Conservation (phyloP, 805 yeast genomes). For the Lipomyces kockii region DNA sequence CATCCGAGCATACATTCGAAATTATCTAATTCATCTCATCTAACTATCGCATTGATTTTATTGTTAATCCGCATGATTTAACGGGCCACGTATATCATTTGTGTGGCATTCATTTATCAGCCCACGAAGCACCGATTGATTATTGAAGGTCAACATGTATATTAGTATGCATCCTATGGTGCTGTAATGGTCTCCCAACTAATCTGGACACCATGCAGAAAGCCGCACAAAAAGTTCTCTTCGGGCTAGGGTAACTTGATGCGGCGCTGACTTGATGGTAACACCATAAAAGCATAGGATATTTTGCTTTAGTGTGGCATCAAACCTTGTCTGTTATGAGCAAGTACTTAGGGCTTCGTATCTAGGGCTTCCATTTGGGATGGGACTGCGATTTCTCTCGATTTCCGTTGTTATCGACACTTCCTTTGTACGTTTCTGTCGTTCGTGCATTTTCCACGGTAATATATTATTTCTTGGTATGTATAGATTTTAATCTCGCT, state of each 20-base stretch:
- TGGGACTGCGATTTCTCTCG: not conserved
- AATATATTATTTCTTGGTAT: constrained; percentile 1
- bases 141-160: too few species aligned
- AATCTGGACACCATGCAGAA: too few species aligned
- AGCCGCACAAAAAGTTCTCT: not conserved
- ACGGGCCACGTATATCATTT: not conserved
- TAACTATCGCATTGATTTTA: too few species aligned
- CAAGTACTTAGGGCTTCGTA: not conserved
- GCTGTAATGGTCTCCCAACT: too few species aligned
- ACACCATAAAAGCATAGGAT: not conserved
- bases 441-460: not conserved
- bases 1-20: not conserved
- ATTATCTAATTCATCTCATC: too few species aligned
- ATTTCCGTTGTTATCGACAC: too few species aligned
- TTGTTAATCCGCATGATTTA: not conserved
- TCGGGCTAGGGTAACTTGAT: not conserved
- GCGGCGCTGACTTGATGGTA: not conserved
- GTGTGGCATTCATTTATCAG: not conserved
- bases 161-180: not conserved
- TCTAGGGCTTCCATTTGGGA: not conserved
- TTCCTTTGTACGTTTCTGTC: too few species aligned
- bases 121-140: too few species aligned
- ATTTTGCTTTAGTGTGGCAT: not conserved
- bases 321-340: not conserved
- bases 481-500: not conserved